Percentiles rank a stretch among this genome's conserved stretches.
Conservation (phyloP, 768 basidiomycete species). For the Paxillus ammoniavirescens region DNA sequence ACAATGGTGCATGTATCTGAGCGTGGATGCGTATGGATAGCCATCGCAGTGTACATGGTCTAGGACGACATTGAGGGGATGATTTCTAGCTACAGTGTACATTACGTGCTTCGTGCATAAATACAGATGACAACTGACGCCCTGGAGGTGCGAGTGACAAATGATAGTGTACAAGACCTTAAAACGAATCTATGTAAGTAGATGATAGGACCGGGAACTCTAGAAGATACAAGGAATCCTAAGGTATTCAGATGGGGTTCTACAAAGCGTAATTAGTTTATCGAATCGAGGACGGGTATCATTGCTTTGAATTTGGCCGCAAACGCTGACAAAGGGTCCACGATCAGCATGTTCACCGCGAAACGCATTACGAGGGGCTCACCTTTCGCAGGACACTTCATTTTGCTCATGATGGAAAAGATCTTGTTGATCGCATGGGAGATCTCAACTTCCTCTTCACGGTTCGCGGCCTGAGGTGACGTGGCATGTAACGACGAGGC, state of each 20-base stretch:
- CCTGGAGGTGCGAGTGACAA: background rate
- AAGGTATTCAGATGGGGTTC: background rate
- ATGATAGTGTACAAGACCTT: background rate
- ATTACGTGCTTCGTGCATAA: background rate
- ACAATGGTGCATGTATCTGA: slow-evolving; percentile 15
- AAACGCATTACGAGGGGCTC: slow-evolving; percentile 1
- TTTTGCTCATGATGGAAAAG: slow-evolving; percentile 11
- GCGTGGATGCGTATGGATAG: background rate
- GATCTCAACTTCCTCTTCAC: slow-evolving; percentile 11
- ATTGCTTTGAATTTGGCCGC: slow-evolving; percentile 24
- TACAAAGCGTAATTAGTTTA: background rate
- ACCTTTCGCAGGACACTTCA: slow-evolving; percentile 22
- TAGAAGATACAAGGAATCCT: background rate
- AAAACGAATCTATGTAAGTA: background rate
- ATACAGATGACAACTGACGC: background rate
- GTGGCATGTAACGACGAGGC: background rate
- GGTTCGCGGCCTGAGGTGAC: background rate
- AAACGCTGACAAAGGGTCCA: slow-evolving; percentile 12
- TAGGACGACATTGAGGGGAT: background rate
- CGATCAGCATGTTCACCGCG: background rate
- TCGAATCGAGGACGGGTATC: slow-evolving; percentile 22
- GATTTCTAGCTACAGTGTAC: background rate
- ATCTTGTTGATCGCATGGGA: slow-evolving; percentile 15
- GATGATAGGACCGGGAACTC: background rate
- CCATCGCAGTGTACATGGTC: background rate